phyloP scores from a whole-genome alignment of 1,284 basidiomycete genomes.

The Leccinum huronense region DNA sequence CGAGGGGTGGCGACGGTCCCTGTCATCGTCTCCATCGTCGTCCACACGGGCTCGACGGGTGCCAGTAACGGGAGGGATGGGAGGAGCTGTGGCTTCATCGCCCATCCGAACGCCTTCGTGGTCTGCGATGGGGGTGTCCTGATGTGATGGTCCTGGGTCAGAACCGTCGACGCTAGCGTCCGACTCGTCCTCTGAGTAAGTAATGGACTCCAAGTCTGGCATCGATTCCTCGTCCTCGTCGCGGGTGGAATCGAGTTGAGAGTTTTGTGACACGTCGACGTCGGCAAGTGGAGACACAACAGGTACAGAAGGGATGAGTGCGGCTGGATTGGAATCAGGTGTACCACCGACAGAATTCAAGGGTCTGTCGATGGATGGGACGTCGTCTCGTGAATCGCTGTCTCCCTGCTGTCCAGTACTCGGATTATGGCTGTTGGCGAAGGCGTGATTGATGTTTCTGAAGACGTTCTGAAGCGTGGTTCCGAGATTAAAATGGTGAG shows the following conservation, averaged over 20 bases:
- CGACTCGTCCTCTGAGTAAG: slow-evolving; percentile 34
- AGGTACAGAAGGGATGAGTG: slow-evolving; percentile 4
- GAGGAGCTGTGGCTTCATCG: slow-evolving; percentile 29
- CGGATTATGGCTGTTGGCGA: slow-evolving; percentile 16
- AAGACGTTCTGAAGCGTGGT: slow-evolving; percentile 33
- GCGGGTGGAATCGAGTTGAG: slow-evolving; percentile 10
- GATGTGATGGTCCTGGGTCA: slow-evolving; percentile 31
- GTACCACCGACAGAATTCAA: slow-evolving; percentile 2
- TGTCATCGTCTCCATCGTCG: slow-evolving; percentile 52
- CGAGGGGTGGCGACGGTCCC: slow-evolving; percentile 61
- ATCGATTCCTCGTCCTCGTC: slow-evolving; percentile 37
- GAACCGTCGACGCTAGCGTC: slow-evolving; percentile 25
- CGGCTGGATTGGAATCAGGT: slow-evolving; percentile 8
- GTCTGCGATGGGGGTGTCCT: slow-evolving; percentile 30
- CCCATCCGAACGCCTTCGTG: slow-evolving; percentile 34
- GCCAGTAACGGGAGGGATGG: slow-evolving; percentile 28
- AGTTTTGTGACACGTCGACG: slow-evolving; percentile 9
- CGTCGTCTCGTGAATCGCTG: not conserved
- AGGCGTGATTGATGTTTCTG: slow-evolving; percentile 36
- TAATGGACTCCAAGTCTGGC: slow-evolving; percentile 43
- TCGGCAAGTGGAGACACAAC: slow-evolving; percentile 5
- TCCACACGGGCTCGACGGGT: slow-evolving; percentile 50
- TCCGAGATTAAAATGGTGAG: slow-evolving; percentile 27
- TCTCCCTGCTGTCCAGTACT: not conserved
- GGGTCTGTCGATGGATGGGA: slow-evolving; percentile 8